Conservation (phyloP, 768 basidiomycete genomes). For the Gymnopilus junonius region DNA sequence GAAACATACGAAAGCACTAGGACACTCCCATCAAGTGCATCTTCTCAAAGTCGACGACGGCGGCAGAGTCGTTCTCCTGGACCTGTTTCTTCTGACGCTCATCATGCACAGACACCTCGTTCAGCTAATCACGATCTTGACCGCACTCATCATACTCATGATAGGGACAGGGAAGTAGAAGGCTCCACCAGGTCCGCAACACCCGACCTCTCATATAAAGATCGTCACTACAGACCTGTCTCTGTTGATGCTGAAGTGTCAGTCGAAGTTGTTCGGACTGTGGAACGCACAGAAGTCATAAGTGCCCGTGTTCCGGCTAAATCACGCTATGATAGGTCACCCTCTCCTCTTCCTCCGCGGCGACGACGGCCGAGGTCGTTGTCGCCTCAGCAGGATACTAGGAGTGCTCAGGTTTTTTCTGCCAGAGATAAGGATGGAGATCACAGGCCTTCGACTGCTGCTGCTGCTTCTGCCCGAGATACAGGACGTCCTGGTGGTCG, state of each 20-base stretch:
- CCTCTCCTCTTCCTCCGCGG: conserved; percentile 31
- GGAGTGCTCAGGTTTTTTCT: conserved; percentile 14
- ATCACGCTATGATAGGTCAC: conserved; percentile 31
- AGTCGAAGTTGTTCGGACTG: conserved; percentile 6
- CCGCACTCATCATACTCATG: not conserved
- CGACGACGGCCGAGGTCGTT: conserved; percentile 34
- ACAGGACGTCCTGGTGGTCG: conserved; percentile 26
- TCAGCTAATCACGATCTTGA: conserved; percentile 20
- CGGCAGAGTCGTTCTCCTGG: conserved; percentile 29
- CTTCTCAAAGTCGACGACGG: conserved; percentile 27
- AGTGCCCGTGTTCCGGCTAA: conserved; percentile 11
- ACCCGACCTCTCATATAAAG: conserved; percentile 51
- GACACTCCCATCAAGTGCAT: conserved; percentile 46
- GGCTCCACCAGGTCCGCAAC: conserved; percentile 8
- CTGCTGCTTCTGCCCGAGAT: conserved; percentile 22
- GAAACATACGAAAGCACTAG: conserved; percentile 62
- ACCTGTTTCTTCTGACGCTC: conserved; percentile 34
- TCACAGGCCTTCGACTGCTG: conserved; percentile 1
- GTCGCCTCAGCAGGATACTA: conserved; percentile 22
- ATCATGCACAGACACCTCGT: conserved; percentile 30
- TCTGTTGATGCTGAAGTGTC: conserved; percentile 23
- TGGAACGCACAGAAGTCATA: conserved; percentile 9
- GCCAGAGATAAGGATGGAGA: conserved; percentile 27
- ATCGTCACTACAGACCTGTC: conserved; percentile 69
- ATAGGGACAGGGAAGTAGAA: not conserved